Conservation (phyloP, 495 filamentous ascomycete genomes). For the Aspergillus indologenus region DNA sequence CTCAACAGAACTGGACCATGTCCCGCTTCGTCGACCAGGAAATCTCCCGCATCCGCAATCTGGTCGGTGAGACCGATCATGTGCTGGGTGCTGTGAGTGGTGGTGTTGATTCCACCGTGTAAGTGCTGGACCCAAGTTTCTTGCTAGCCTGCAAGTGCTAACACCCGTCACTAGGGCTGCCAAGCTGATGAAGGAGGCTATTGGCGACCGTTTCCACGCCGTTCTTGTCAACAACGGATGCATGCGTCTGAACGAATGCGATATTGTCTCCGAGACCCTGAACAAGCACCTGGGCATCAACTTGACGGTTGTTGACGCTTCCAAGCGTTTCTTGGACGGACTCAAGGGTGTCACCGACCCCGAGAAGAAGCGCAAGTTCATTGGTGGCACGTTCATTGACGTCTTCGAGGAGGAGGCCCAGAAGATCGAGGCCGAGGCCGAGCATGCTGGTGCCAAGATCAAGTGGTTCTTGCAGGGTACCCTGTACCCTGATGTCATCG, state of each 20-base stretch:
- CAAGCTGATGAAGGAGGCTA: constrained; percentile 77
- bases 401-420: constrained; percentile 79
- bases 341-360: constrained; percentile 78
- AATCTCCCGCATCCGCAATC: constrained; percentile 67
- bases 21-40: constrained; percentile 73
- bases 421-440: constrained; percentile 67
- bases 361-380: constrained; percentile 92
- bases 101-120: constrained; percentile 85
- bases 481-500: constrained; percentile 78
- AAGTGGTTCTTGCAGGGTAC: constrained; percentile 87
- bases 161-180: constrained; percentile 53
- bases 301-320: constrained; percentile 81
- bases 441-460: constrained; percentile 62
- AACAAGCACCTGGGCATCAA: constrained; percentile 80
- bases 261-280: constrained; percentile 72
- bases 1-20: constrained; percentile 78
- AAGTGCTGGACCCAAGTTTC: not conserved
- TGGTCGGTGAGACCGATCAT: constrained; percentile 76
- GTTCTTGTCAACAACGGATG: constrained; percentile 86
- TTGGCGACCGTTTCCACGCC: constrained; percentile 84
- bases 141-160: not conserved
- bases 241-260: constrained; percentile 82
- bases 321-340: constrained; percentile 66
- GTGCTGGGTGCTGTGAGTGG: constrained; percentile 85
- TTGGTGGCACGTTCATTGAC: constrained; percentile 83